These are phyloP conservation scores for Aspergillus leporis DNA, from an alignment of 495 filamentous ascomycete genomes.

Conservation along the genomic window DNA sequence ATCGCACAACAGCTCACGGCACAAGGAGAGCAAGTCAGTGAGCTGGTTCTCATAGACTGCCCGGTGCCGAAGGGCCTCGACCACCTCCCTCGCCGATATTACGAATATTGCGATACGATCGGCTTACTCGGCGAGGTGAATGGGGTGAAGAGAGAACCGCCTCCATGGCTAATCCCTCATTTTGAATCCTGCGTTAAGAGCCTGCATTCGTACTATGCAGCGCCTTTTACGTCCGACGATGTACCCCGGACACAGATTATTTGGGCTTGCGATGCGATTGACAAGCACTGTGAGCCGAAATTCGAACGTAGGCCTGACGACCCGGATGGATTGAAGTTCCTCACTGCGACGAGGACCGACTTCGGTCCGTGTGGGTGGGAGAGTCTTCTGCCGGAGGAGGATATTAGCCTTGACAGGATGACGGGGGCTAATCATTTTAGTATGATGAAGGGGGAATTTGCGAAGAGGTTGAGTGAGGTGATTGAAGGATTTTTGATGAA, in stretches of 20 bases:
- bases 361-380: slow-evolving; percentile 35
- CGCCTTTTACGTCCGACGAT: slow-evolving; percentile 18
- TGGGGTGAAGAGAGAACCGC: slow-evolving; percentile 24
- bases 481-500: slow-evolving; percentile 4
- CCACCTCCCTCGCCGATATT: slow-evolving; percentile 28
- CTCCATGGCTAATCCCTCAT: slow-evolving; percentile 35
- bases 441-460: slow-evolving; percentile 25
- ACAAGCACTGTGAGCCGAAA: slow-evolving; percentile 25
- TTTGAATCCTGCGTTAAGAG: slow-evolving; percentile 33
- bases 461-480: not conserved
- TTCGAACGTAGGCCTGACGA: slow-evolving; percentile 27
- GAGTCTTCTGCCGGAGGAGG: slow-evolving; percentile 21
- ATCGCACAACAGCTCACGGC: slow-evolving; percentile 31
- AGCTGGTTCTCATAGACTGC: slow-evolving; percentile 39
- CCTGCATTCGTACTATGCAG: slow-evolving; percentile 32
- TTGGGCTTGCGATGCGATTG: slow-evolving; percentile 25
- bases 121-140: slow-evolving; percentile 47
- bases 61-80: slow-evolving; percentile 30
- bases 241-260: slow-evolving; percentile 28
- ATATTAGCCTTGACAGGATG: slow-evolving; percentile 28
- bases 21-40: slow-evolving; percentile 28
- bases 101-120: slow-evolving; percentile 40
- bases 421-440: slow-evolving; percentile 39
- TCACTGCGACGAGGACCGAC: slow-evolving; percentile 37
- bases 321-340: slow-evolving; percentile 34